Evolutionary conservation across 2,329 filamentous ascomycete species (phyloP), one percentile per base, ranked within the genome.

Genomic region (Monosporascus sp.): DNA sequence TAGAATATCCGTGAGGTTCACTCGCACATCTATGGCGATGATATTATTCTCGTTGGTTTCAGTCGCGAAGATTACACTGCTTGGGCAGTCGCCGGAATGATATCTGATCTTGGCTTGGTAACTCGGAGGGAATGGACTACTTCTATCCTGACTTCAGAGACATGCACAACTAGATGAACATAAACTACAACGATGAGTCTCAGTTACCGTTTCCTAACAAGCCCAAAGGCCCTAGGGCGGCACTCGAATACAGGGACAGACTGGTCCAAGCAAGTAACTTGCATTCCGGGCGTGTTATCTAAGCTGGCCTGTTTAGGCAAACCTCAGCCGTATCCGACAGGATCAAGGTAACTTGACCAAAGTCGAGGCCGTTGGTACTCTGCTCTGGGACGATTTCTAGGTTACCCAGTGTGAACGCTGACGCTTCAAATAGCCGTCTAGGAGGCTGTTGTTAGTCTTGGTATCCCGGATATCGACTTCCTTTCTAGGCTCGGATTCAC

Each of bases 1-100:
- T 52, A 66, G 62, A 60, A 86, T 53, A 77, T 87, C 51, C 77
- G 81, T 14, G 82, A 85, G 64, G 79, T 81, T 1, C 87, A 87
- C 62, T 74, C 78, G 5, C 86, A 85, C 61, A 70, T 86, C 2
- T 84, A 77, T 51, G 79, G 79, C 3, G 81, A 84, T 56, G 76
- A 82, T 57, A 80, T 84, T 48, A 68, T 81, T 47, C 72, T 83
- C 27, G 65, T 82, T 27, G 81, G 80, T 3, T 84, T 81, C 70
- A 83, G 79, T 1, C 74, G 81, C 16, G 80, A 80, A 4, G 81
- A 80, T 5, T 84, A 82, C 59, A 84, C 79, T 0, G 79, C 75
- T 2, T 73, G 80, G n/a, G 81, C 78, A 3, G 74, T 82, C 5
- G 78, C 78, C 2, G 78, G 78, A 40, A 77, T 82, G 72, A 72